Evolutionary conservation across 139 green algal genomes (phyloP), one percentile per base, ranked within the genome.

Genomic region (Zygnema circumcarinatum): DNA sequence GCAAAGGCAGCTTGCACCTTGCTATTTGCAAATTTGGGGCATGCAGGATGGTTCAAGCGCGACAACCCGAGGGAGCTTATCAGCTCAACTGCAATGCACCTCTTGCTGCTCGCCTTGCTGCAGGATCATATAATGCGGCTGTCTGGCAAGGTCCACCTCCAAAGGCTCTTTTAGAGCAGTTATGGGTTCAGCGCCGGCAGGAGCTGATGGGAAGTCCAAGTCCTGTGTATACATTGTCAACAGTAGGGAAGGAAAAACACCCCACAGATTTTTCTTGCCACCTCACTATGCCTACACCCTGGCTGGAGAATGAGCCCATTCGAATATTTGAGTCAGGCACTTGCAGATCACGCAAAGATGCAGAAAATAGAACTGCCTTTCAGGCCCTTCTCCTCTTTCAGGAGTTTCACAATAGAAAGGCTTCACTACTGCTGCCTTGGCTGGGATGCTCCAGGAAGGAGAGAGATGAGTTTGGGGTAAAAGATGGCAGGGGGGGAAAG

Each of bases 61-160:
- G 47, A 62, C 47, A 62, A 25, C 52, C 76, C 7, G 47, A 39
- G 33, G 76, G 76, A 42, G 47, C 47, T 16, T 83, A 83, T 52
- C 56, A 39, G 76, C 76, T 83, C 76, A 83, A 52, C 76, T 52
- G 76, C 7, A 52, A 52, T 39, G 76, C 76, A 3, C 41, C 47
- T 16, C 38, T 83, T 16, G 52, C 52, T 52, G 74, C 41, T 11
- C 41, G 69, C 32, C 47, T 83, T 11, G 38, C 76, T 22, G 38
- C 16, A 53, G 32, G 3, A 3, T 81, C 69, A 25, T 81, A 42
- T 38, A 79, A 42, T 73, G 7, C 33, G 52, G 7, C 32, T 11
- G 16, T 31, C 3, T 83, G 76, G 76, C 40, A 52, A 38, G 52
- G 52, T 16, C 74, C 7, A 36, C 33, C 47, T 11, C 76, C 76